These are phyloP conservation scores for Circinella minor DNA, from an alignment of 371 early-diverging fungal species.

Conservation along the genomic window DNA sequence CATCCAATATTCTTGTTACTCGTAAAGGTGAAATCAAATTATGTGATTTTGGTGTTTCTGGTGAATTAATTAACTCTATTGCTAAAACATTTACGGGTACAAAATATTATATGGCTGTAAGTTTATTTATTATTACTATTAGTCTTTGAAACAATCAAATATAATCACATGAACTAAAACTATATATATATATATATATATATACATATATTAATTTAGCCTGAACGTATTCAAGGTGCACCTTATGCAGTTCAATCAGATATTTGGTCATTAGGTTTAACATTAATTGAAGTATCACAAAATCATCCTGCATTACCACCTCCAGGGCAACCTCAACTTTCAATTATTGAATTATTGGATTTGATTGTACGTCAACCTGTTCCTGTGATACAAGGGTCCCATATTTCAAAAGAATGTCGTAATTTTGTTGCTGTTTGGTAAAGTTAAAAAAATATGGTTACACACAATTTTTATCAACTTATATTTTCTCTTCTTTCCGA, in stretches of 20 bases:
- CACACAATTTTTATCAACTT: too few species aligned
- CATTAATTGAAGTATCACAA: constrained; percentile 92
- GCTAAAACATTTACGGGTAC: constrained; percentile 97
- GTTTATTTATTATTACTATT: constrained; percentile 20
- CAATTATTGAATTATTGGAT: constrained; percentile 89
- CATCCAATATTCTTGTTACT: constrained; percentile 89
- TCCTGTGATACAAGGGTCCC: constrained; percentile 72
- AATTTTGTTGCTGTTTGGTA: constrained; percentile 68
- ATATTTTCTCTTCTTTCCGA: constrained; percentile 21
- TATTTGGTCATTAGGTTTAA: constrained; percentile 93
- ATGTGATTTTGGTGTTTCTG: constrained; percentile 96
- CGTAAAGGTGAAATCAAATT: constrained; percentile 90
- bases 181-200: too few species aligned
- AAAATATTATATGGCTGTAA: constrained; percentile 94
- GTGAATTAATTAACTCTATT: constrained; percentile 88
- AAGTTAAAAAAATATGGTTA: constrained; percentile 23
- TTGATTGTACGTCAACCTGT: constrained; percentile 88
- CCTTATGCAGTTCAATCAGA: constrained; percentile 90
- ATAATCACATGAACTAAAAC: too few species aligned
- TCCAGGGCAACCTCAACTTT: constrained; percentile 62
- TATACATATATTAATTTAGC: constrained; percentile 43
- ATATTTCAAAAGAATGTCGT: constrained; percentile 66
- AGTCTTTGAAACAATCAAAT: too few species aligned
- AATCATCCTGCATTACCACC: constrained; percentile 87
- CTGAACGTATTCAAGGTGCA: constrained; percentile 94